These are phyloP conservation scores for Colletotrichum orbiculare DNA, from an alignment of 2,329 filamentous ascomycete species.

Conservation along the genomic window DNA sequence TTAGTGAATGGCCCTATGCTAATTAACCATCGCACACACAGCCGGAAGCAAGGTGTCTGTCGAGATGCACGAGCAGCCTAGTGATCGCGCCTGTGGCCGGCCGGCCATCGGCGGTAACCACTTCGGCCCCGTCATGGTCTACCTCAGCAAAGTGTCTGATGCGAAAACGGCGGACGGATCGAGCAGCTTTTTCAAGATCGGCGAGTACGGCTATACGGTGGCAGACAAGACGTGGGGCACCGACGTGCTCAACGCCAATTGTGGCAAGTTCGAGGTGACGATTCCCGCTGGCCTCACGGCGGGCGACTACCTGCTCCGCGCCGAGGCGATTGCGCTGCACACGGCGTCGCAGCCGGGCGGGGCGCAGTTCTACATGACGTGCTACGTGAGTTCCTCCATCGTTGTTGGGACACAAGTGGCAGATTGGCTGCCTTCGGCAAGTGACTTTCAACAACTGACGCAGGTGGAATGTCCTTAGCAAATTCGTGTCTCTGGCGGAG, in stretches of 20 bases:
- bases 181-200: slow-evolving; percentile 63
- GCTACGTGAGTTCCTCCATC: slow-evolving; percentile 39
- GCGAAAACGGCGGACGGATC: slow-evolving; percentile 55
- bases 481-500: slow-evolving; percentile 41
- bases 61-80: slow-evolving; percentile 56
- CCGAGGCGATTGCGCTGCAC: slow-evolving; percentile 58
- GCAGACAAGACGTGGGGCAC: slow-evolving; percentile 11
- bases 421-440: background rate
- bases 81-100: slow-evolving; percentile 53
- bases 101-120: slow-evolving; percentile 64
- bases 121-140: slow-evolving; percentile 60
- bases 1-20: background rate
- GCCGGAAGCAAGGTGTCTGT: slow-evolving; percentile 52
- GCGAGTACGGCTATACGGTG: slow-evolving; percentile 48
- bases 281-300: slow-evolving; percentile 53
- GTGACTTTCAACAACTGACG: background rate
- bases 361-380: slow-evolving; percentile 35
- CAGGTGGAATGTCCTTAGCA: slow-evolving; percentile 19
- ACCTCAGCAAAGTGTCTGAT: slow-evolving; percentile 59
- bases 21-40: slow-evolving; percentile 7
- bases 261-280: slow-evolving; percentile 2
- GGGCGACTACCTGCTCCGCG: slow-evolving; percentile 56
- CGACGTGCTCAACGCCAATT: slow-evolving; percentile 27
- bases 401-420: slow-evolving; percentile 15
- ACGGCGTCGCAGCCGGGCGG: slow-evolving; percentile 44